Conservation (phyloP, 2,329 filamentous ascomycete species). For the Diaporthe sp. region DNA sequence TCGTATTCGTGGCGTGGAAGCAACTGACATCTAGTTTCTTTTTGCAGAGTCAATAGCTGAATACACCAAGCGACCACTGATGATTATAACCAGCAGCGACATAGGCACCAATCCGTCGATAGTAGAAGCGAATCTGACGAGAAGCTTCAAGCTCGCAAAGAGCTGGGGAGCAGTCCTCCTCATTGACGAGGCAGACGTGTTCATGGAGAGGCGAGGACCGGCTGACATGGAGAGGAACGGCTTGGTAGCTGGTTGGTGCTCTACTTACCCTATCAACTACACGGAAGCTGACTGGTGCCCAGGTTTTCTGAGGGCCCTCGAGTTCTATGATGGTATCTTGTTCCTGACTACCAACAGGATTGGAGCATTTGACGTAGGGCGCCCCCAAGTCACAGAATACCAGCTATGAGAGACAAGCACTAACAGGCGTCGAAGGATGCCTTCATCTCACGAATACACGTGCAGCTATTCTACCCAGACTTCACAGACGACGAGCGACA, state of each 20-base stretch:
- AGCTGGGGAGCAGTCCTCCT: slow-evolving; percentile 47
- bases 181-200: slow-evolving; percentile 52
- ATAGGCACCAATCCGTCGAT: slow-evolving; percentile 42
- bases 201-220: slow-evolving; percentile 47
- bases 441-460: slow-evolving; percentile 49
- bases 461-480: slow-evolving; percentile 48
- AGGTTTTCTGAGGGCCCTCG: slow-evolving; percentile 49
- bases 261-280: background rate
- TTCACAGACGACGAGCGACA: slow-evolving; percentile 47
- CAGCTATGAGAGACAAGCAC: background rate
- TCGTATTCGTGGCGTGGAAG: background rate
- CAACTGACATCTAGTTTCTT: background rate
- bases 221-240: slow-evolving; percentile 49
- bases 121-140: slow-evolving; percentile 1
- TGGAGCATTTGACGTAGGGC: slow-evolving; percentile 45
- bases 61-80: slow-evolving; percentile 49
- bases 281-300: background rate
- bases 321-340: slow-evolving; percentile 50
- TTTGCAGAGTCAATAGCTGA: slow-evolving; percentile 51
- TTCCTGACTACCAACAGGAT: slow-evolving; percentile 51
- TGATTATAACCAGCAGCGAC: slow-evolving; percentile 49
- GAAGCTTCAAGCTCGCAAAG: slow-evolving; percentile 39
- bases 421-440: slow-evolving; percentile 42
- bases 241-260: slow-evolving; percentile 47
- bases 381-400: no score